These are phyloP conservation scores for Aspergillus hancockii DNA, from an alignment of 495 filamentous ascomycete genomes.

Conservation along the genomic window DNA sequence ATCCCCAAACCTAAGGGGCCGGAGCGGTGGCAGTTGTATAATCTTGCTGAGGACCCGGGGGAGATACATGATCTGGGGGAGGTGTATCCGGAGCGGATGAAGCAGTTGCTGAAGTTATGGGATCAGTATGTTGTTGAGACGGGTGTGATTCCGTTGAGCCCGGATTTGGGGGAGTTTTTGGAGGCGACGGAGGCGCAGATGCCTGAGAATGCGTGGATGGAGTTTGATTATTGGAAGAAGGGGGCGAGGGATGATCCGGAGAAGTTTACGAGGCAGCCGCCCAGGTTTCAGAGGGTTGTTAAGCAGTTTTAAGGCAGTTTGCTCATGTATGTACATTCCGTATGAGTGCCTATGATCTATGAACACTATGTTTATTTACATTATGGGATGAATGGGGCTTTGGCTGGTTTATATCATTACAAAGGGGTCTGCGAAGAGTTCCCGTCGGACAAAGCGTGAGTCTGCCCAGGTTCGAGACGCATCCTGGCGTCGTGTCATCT, in stretches of 20 bases:
- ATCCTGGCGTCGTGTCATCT: slow-evolving; percentile 44
- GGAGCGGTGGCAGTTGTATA: slow-evolving; percentile 51
- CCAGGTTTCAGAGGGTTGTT: slow-evolving; percentile 52
- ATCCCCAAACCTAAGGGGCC: slow-evolving; percentile 52
- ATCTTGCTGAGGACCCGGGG: slow-evolving; percentile 42
- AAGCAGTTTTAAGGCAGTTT: slow-evolving; percentile 38
- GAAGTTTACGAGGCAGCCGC: slow-evolving; percentile 54
- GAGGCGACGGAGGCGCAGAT: slow-evolving; percentile 66
- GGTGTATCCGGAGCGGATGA: slow-evolving; percentile 56
- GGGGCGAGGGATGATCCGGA: slow-evolving; percentile 58
- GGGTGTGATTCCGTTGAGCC: slow-evolving; percentile 51
- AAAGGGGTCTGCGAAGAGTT: slow-evolving; percentile 40
- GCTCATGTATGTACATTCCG: background rate
- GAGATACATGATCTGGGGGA: slow-evolving; percentile 62
- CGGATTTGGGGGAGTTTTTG: slow-evolving; percentile 45
- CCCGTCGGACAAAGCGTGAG: slow-evolving; percentile 38
- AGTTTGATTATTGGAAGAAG: slow-evolving; percentile 68
- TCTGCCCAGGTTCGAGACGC: slow-evolving; percentile 43
- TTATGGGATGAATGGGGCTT: background rate
- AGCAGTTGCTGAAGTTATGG: slow-evolving; percentile 52
- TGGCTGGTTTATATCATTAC: slow-evolving; percentile 32
- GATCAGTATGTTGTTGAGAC: slow-evolving; percentile 63
- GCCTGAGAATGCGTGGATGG: slow-evolving; percentile 68
- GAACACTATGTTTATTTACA: slow-evolving; percentile 2
- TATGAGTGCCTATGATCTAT: background rate